Conservation (phyloP, 345 rosid genomes). For the Mangifera indica region DNA sequence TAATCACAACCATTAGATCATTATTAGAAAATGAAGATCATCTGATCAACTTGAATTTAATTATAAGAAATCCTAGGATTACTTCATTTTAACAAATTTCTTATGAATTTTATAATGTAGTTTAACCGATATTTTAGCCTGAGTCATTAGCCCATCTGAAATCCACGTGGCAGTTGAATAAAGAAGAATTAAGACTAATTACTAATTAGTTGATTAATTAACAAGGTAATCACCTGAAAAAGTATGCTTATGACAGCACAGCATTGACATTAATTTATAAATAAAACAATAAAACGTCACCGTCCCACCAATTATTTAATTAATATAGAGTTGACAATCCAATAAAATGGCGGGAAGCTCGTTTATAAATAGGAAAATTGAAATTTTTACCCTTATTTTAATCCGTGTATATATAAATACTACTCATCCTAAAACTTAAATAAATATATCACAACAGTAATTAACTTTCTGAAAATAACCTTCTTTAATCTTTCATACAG, state of each 20-base stretch:
- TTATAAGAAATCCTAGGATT: no score
- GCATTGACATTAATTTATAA: conserved; percentile 25
- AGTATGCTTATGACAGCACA: conserved; percentile 21
- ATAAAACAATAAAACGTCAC: conserved; percentile 24
- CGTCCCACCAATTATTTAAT: conserved; percentile 25
- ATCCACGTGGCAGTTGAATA: conserved; percentile 16
- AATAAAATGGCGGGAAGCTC: conserved; percentile 21
- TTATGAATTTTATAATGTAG: no score
- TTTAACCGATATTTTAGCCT: no score
- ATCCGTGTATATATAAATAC: no score
- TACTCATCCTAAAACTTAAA: conserved; percentile 9
- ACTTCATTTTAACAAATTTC: no score
- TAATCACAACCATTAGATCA: no score
- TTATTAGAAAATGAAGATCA: no score
- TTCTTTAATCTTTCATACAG: no score
- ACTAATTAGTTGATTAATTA: not conserved
- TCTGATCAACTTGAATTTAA: no score
- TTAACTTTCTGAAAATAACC: no score
- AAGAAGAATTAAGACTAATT: not conserved
- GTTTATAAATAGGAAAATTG: conserved; percentile 42
- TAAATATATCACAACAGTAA: no score
- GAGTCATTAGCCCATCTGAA: not conserved
- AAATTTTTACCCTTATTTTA: no score
- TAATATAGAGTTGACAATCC: conserved; percentile 17
- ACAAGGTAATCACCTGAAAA: not conserved